Evolutionary conservation across 371 early-diverging fungal species (phyloP).

Genomic region (Saksenaea oblongispora): DNA sequence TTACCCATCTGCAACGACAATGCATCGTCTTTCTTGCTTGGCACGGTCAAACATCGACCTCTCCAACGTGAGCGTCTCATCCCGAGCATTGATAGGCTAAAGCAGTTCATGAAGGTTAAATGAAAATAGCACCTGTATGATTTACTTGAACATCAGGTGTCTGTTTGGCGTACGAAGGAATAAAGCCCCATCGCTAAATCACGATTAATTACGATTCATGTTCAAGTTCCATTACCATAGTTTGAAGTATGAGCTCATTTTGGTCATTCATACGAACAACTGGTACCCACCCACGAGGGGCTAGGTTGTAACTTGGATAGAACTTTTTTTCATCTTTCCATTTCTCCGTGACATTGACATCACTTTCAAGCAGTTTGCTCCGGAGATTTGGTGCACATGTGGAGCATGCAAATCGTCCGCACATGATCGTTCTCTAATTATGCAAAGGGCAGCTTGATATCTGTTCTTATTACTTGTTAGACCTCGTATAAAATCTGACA

Average conservation of each 20-base stretch:
- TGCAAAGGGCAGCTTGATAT: too few species aligned
- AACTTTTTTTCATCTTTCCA: slow-evolving; percentile 54
- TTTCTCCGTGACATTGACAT: slow-evolving; percentile 21
- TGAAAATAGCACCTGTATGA: background rate
- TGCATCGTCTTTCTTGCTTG: slow-evolving; percentile 63
- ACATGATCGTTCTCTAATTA: slow-evolving; percentile 25
- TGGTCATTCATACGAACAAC: slow-evolving; percentile 44
- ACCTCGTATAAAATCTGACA: too few species aligned
- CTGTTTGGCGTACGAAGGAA: slow-evolving; percentile 53
- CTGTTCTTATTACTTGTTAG: too few species aligned
- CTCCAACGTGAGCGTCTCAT: slow-evolving; percentile 56
- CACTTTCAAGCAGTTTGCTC: slow-evolving; percentile 29
- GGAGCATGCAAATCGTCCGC: slow-evolving; percentile 39
- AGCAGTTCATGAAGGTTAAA: background rate
- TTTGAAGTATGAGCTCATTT: slow-evolving; percentile 40
- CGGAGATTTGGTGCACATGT: slow-evolving; percentile 37
- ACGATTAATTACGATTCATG: background rate
- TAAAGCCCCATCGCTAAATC: slow-evolving; percentile 64
- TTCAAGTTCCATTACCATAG: slow-evolving; percentile 44
- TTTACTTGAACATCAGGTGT: slow-evolving; percentile 39
- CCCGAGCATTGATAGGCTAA: slow-evolving; percentile 65
- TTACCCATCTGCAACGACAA: slow-evolving; percentile 70
- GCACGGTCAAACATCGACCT: slow-evolving; percentile 57
- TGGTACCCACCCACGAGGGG: slow-evolving; percentile 60
- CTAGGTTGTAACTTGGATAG: slow-evolving; percentile 56